Base-by-base conservation (phyloP, 805 yeast species). In the Sungouiozyma intestinalis region DNA sequence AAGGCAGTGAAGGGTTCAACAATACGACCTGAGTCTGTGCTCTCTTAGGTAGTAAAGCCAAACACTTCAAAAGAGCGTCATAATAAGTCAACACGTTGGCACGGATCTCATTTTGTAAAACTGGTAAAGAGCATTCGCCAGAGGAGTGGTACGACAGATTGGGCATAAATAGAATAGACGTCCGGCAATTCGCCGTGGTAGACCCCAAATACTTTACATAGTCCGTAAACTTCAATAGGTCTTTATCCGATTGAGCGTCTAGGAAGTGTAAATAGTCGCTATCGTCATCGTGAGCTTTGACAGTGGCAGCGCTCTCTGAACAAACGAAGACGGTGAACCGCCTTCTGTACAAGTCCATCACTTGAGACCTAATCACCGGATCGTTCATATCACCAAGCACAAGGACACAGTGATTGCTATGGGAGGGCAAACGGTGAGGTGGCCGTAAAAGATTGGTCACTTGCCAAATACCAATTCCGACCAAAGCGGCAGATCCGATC, bases 331-430 rank as follows among this genome's bases (percentile, higher is more conserved):
- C 55, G 5, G 53, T 52, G 36, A 53, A 62, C 17, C 61, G 50
- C 43, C 65, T 58, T 39, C 59, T 51, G 42, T 60, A 58, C 16
- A 62, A 47, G 44, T 62, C 66, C 52, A 58, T 53, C 2, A 60
- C 65, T 43, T 61, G 63, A 13, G 57, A 52, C 39, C 65, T 55
- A 3, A 63, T 50, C 8, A 60, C 53, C 4, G 67, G 65, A 48
- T 62, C 65, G 17, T 53, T 55, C 53, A 57, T 55, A 39, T 59
- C 58, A 1, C 67, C 66, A 3, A 63, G 46, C 2, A 60, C 47
- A 20, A 62, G 41, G 2, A 60, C 53, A 38, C 52, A 48, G 20
- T 44, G 41, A 2, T 44, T n/a, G 27, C 49, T 47, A 14, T 43
- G 33, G 20, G 45, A 44, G 14, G 54, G 50, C 37, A 55, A 35